Conservation (phyloP, 805 yeast genomes). For the Zygosaccharomyces rouxii region DNA sequence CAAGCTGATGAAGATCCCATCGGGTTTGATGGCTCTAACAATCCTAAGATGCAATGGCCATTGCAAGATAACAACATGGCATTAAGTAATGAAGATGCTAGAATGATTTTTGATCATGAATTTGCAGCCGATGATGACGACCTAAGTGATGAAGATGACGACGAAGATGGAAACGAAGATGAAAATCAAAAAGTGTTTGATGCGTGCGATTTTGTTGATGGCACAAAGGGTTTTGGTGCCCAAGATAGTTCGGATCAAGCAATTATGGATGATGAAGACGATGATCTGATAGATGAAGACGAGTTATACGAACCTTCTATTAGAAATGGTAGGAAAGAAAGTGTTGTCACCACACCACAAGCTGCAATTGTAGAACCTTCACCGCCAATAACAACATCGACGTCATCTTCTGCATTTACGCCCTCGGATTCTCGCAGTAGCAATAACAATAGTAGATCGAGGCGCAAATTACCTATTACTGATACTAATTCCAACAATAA, state of each 20-base stretch:
- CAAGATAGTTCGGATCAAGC: slow-evolving; percentile 10
- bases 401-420: not conserved
- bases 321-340: slow-evolving; percentile 14
- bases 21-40: slow-evolving; percentile 17
- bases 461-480: not conserved
- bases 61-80: slow-evolving; percentile 26
- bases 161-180: slow-evolving; percentile 11
- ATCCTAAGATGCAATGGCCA: slow-evolving; percentile 22
- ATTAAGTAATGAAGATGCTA: slow-evolving; percentile 29
- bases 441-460: not conserved
- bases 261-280: slow-evolving; percentile 15
- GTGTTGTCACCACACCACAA: slow-evolving; percentile 11
- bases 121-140: slow-evolving; percentile 27
- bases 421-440: not conserved
- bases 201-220: slow-evolving; percentile 15
- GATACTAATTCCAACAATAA: not conserved
- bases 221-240: slow-evolving; percentile 3
- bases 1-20: slow-evolving; percentile 17
- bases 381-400: slow-evolving; percentile 1
- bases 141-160: slow-evolving; percentile 27
- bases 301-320: slow-evolving; percentile 18
- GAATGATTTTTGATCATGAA: slow-evolving; percentile 31
- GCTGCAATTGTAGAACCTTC: not conserved
- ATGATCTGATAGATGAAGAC: slow-evolving; percentile 21
- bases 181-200: slow-evolving; percentile 5